Percentiles rank a stretch among this genome's conserved stretches.
Conservation (phyloP, 768 basidiomycete species). For the Mycena galopus region DNA sequence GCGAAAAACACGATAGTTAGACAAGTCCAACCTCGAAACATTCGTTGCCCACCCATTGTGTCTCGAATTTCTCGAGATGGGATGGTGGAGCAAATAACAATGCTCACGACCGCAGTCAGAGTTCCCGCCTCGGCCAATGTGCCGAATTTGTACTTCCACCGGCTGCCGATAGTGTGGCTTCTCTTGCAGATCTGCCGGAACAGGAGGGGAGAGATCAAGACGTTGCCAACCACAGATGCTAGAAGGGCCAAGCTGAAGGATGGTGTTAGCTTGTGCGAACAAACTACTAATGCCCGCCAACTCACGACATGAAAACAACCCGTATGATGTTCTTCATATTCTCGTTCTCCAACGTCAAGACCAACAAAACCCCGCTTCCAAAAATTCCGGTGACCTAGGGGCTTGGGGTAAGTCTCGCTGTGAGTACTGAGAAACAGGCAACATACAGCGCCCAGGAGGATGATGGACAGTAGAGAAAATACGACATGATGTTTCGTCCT, state of each 20-base stretch:
- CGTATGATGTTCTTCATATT: neutral
- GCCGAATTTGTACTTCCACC: slow-evolving; percentile 1
- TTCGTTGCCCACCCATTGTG: neutral
- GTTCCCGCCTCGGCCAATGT: slow-evolving; percentile 19
- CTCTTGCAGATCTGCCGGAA: slow-evolving; percentile 22
- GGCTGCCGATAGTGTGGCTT: neutral
- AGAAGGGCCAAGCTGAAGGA: slow-evolving; percentile 16
- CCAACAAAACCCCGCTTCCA: slow-evolving; percentile 21
- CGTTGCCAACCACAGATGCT: slow-evolving; percentile 11
- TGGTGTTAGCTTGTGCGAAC: neutral
- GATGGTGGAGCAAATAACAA: neutral
- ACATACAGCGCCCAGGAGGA: slow-evolving; percentile 16
- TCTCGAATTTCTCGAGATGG: neutral
- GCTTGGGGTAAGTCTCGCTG: neutral
- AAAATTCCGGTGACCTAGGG: slow-evolving; percentile 24
- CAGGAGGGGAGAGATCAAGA: slow-evolving; percentile 7
- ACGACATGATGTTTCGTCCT: slow-evolving; percentile 25
- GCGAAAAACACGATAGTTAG: neutral
- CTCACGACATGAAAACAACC: slow-evolving; percentile 15
- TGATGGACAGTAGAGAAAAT: slow-evolving; percentile 13
- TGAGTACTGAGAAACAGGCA: neutral
- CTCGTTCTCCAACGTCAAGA: neutral
- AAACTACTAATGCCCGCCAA: neutral
- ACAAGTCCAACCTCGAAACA: neutral
- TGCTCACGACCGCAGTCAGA: slow-evolving; percentile 4